Evolutionary conservation across 306 rosid genomes (phyloP).

Genomic region (Lathyrus aphaca): DNA sequence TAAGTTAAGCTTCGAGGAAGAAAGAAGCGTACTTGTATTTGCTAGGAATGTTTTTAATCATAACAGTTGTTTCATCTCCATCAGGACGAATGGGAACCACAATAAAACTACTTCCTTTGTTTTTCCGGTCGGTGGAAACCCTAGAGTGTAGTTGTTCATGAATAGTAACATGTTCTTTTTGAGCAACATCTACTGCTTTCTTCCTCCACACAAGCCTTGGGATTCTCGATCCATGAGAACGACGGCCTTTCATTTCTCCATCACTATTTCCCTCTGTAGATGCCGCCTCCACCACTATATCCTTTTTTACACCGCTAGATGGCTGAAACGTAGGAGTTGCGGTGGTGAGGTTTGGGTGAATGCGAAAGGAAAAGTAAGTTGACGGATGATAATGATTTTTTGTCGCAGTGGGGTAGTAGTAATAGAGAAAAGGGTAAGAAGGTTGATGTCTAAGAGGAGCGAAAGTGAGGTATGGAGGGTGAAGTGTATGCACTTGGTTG

Average conservation of each 20-base stretch:
- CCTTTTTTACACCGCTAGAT: not conserved
- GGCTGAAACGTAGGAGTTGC: not conserved
- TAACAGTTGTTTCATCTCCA: slow-evolving; percentile 46
- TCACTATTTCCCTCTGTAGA: not conserved
- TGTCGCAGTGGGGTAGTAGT: not conserved
- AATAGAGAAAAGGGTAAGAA: not conserved
- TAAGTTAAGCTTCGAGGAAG: too few relatives aligned
- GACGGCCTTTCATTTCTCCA: not conserved
- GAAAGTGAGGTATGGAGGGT: not conserved
- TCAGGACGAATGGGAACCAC: slow-evolving; percentile 4
- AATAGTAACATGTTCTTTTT: too few relatives aligned
- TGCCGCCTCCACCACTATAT: not conserved
- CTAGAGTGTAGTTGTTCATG: too few relatives aligned
- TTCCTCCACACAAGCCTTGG: not conserved
- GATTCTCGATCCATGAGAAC: not conserved
- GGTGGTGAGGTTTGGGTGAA: not conserved
- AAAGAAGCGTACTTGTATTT: slow-evolving; percentile 53
- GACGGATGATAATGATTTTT: not conserved
- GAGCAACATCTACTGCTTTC: not conserved
- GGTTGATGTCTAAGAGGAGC: not conserved
- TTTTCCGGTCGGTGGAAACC: not conserved
- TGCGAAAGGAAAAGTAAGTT: not conserved
- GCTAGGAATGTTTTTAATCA: slow-evolving; percentile 64
- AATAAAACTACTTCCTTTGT: not conserved
- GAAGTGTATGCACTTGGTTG: not conserved